phyloP scores from a whole-genome alignment of 2,329 filamentous ascomycete genomes.

The Fusarium succisae region DNA sequence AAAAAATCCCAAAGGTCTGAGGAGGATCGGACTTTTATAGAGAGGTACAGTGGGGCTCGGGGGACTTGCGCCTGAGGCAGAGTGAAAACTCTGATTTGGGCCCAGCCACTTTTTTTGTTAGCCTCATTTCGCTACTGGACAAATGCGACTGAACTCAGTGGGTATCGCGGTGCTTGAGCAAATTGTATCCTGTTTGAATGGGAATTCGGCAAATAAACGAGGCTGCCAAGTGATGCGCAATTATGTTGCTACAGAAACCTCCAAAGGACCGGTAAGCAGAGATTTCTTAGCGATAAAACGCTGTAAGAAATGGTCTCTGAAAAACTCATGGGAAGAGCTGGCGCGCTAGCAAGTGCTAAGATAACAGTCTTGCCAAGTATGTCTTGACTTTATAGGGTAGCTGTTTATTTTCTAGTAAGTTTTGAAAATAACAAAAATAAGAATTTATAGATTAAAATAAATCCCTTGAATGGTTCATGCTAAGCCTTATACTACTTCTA shows the following conservation, averaged over 20 bases:
- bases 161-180: background rate
- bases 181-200: background rate
- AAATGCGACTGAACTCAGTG: background rate
- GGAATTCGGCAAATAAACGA: background rate
- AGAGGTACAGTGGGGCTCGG: background rate
- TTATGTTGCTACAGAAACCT: background rate
- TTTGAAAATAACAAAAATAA: no score
- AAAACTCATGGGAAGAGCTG: no score
- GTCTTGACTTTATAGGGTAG: no score
- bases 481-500: no score
- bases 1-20: constrained; percentile 50
- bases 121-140: constrained; percentile 2
- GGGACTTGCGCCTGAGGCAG: constrained; percentile 6
- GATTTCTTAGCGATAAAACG: background rate
- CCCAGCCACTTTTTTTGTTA: constrained; percentile 21
- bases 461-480: no score
- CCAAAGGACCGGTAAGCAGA: background rate
- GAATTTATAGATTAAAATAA: no score
- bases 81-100: constrained; percentile 22
- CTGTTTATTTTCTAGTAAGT: no score
- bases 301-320: no score
- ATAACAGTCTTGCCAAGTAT: no score
- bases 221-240: background rate
- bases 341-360: no score
- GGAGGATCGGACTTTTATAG: constrained; percentile 14